phyloP scores from a whole-genome alignment of 805 yeast genomes.

The Pichia exigua region DNA sequence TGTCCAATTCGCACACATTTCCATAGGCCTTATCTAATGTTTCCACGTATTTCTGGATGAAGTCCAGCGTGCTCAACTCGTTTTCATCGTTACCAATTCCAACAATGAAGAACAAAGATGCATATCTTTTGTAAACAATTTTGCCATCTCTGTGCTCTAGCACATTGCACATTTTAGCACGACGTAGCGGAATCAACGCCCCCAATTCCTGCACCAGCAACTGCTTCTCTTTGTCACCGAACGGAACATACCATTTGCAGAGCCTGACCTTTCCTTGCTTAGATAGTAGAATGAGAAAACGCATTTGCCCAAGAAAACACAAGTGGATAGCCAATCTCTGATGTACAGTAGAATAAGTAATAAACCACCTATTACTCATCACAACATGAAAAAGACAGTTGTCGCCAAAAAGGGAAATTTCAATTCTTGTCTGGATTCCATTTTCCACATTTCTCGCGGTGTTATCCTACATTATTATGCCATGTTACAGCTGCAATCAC shows the following conservation, averaged over 20 bases:
- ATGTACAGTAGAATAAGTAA: too few relatives aligned
- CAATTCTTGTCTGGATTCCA: neutral
- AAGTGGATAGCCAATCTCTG: too few relatives aligned
- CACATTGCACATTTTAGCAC: constrained; percentile 93
- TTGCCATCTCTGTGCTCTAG: constrained; percentile 79
- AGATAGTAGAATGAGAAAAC: constrained; percentile 69
- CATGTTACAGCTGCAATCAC: too few relatives aligned
- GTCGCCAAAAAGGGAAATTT: neutral
- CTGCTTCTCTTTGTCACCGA: constrained; percentile 77
- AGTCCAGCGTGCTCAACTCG: constrained; percentile 77
- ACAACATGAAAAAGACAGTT: neutral
- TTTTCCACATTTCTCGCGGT: neutral
- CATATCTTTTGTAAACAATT: constrained; percentile 86
- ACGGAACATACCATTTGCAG: constrained; percentile 86
- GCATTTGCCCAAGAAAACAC: neutral
- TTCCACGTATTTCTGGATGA: constrained; percentile 89
- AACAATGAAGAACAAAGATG: constrained; percentile 82
- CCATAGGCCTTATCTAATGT: constrained; percentile 95
- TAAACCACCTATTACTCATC: neutral
- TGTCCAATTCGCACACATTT: constrained; percentile 93
- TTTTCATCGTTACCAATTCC: constrained; percentile 81
- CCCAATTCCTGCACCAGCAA: constrained; percentile 80
- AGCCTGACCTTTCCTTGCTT: constrained; percentile 93
- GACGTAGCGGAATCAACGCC: constrained; percentile 73
- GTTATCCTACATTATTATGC: too few relatives aligned